Evolutionary conservation across 371 early-diverging fungal genomes (phyloP).

Genomic region (Circinella minor): DNA sequence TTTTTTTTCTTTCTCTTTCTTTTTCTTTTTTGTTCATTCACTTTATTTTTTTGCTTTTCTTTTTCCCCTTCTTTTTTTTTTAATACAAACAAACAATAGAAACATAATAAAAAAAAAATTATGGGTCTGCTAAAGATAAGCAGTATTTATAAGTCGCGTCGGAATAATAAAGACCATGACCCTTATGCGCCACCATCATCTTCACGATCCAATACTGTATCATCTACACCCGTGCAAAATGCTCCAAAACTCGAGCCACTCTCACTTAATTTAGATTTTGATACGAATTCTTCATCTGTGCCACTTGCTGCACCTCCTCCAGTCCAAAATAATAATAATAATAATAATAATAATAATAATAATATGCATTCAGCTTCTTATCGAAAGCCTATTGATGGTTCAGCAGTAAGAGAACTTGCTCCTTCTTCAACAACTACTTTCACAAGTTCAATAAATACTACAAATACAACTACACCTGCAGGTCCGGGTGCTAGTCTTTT

Average conservation of each 20-base stretch:
- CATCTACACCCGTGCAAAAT: slow-evolving; percentile 17
- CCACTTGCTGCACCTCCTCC: slow-evolving; percentile 7
- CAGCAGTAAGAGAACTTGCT: neutral
- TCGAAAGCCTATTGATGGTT: neutral
- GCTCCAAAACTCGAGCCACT: slow-evolving; percentile 27
- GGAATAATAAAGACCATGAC: slow-evolving; percentile 24
- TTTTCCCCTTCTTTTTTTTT: neutral
- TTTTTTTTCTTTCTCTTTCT: slow-evolving; percentile 18
- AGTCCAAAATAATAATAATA: too few species aligned
- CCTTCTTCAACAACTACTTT: neutral
- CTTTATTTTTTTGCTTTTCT: slow-evolving; percentile 10
- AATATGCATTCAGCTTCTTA: too few species aligned
- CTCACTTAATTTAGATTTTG: slow-evolving; percentile 29
- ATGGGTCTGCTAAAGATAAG: slow-evolving; percentile 40
- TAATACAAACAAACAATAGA: neutral
- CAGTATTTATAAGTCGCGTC: slow-evolving; percentile 33
- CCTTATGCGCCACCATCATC: slow-evolving; percentile 15
- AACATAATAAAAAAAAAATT: neutral
- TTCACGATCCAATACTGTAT: neutral
- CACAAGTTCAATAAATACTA: slow-evolving; percentile 1
- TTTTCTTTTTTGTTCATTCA: slow-evolving; percentile 10
- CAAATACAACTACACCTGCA: slow-evolving; percentile 20
- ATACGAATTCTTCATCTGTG: slow-evolving; percentile 11
- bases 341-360: too few species aligned
- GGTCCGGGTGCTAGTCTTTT: slow-evolving; percentile 37